phyloP scores from a whole-genome alignment of 116 monocot genomes.

The Phalaenopsis hybrid region DNA sequence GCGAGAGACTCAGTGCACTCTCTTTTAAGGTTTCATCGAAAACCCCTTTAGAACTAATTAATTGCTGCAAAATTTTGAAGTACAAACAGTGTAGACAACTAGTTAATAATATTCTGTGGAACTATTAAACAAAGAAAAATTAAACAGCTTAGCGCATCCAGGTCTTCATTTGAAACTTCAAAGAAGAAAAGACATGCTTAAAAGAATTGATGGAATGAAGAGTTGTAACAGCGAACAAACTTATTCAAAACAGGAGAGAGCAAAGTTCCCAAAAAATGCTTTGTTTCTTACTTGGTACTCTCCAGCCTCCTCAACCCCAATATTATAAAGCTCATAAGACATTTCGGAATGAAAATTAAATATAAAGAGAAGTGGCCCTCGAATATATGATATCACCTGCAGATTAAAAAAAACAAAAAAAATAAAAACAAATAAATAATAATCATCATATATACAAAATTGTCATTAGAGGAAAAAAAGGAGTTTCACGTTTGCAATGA shows the following conservation, averaged over 20 bases:
- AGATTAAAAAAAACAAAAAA: neutral
- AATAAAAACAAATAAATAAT: neutral
- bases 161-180: too few relatives aligned
- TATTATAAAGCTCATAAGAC: slow-evolving; percentile 35
- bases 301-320: slow-evolving; percentile 94
- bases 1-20: too few relatives aligned
- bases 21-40: too few relatives aligned
- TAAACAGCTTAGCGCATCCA: too few relatives aligned
- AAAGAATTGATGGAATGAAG: too few relatives aligned
- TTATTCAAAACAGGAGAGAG: neutral
- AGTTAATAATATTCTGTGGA: too few relatives aligned
- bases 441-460: neutral
- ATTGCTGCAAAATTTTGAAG: too few relatives aligned
- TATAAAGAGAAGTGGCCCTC: slow-evolving; percentile 69
- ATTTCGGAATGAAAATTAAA: slow-evolving; percentile 82
- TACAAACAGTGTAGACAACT: too few relatives aligned
- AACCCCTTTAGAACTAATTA: too few relatives aligned
- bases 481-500: neutral
- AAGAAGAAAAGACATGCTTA: too few relatives aligned
- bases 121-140: too few relatives aligned
- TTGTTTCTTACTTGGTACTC: slow-evolving; percentile 67
- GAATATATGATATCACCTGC: slow-evolving; percentile 82
- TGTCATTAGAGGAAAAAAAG: neutral
- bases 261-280: neutral
- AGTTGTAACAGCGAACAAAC: neutral